Base-by-base conservation (phyloP, 768 basidiomycete species). In the Thelephora ganbajun region DNA sequence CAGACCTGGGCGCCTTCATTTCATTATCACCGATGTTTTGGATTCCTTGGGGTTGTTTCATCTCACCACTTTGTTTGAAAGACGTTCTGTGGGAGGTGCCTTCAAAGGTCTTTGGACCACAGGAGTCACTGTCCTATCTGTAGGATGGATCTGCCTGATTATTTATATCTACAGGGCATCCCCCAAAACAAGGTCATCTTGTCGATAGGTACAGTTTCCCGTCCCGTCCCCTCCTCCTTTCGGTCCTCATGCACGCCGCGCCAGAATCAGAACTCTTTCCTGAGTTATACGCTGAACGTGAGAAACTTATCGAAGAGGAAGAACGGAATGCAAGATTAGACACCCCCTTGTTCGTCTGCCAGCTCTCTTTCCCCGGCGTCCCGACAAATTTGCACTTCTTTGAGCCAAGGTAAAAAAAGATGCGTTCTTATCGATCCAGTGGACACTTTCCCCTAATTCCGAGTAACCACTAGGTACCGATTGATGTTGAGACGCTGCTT, bases 401-500 rank as follows among this genome's bases (percentile, higher is more conserved):
- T 60, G 94, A 98, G 61, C 94, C 94, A 0, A 74, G 87, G 69
- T 79, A 50, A 36, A 57, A 48, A 18, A 30, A 30, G 26, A 30
- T 30, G 26, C 26, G 26, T 30, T 30, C 26, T 30, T 30, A 9
- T 9, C 26, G 26, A 30, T 30, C 26, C 9, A 9, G 26, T 30
- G 26, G 26, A 4, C 9, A 30, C 9, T 44, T 33, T 42, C 16
- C 26, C 36, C 30, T 20, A 20, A n/a, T n/a, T n/a, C n/a, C 42
- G 48, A 50, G 26, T 30, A 44, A 37, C 46, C 12, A 48, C 16
- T 49, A 80, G 81, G 56, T 93, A 97, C 61, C 83, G 94, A 6
- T 73, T 98, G 45, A 97, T 98, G 94, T 81, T 98, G 47, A 84
- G 94, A 19, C 80, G 94, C n/a, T 91, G 86, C 60, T 80, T 97